A percentile compares a stretch with the other conserved stretches of the same genome.
Evolutionary conservation across 441 rosid species (phyloP).

Genomic region (Theobroma grandiflorum): DNA sequence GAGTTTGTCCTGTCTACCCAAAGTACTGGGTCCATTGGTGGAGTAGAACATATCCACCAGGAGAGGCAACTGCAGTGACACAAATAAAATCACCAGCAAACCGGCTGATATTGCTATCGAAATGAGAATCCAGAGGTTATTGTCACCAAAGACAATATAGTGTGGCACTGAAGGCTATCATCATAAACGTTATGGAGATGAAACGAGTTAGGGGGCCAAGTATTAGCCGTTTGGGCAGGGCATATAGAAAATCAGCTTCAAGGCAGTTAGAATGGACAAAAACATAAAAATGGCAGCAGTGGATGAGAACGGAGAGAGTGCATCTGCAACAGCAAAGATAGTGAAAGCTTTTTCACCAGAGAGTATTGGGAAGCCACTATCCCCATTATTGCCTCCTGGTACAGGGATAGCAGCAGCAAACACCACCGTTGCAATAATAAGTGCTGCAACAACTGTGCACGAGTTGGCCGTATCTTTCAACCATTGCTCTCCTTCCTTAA

Average conservation of each 20-base stretch:
- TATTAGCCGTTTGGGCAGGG: constrained; percentile 44
- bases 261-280: constrained; percentile 47
- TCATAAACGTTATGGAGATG: constrained; percentile 43
- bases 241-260: constrained; percentile 42
- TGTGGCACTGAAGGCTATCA: constrained; percentile 45
- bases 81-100: constrained; percentile 15
- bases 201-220: constrained; percentile 39
- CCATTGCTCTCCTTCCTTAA: constrained; percentile 43
- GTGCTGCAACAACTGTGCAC: constrained; percentile 43
- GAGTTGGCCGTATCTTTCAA: constrained; percentile 49
- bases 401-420: constrained; percentile 50
- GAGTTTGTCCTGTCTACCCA: not conserved
- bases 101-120: constrained; percentile 6
- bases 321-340: constrained; percentile 37
- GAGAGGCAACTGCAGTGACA: constrained; percentile 9
- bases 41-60: constrained; percentile 7
- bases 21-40: not conserved
- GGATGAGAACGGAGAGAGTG: constrained; percentile 46
- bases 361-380: constrained; percentile 33
- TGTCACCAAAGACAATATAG: constrained; percentile 25
- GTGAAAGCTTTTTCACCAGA: not conserved
- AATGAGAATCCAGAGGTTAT: constrained; percentile 1
- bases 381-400: constrained; percentile 43
- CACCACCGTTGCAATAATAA: constrained; percentile 47
- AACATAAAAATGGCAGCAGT: constrained; percentile 45